phyloP scores from a whole-genome alignment of 2,329 filamentous ascomycete genomes.

The Diaporthe humulicola region DNA sequence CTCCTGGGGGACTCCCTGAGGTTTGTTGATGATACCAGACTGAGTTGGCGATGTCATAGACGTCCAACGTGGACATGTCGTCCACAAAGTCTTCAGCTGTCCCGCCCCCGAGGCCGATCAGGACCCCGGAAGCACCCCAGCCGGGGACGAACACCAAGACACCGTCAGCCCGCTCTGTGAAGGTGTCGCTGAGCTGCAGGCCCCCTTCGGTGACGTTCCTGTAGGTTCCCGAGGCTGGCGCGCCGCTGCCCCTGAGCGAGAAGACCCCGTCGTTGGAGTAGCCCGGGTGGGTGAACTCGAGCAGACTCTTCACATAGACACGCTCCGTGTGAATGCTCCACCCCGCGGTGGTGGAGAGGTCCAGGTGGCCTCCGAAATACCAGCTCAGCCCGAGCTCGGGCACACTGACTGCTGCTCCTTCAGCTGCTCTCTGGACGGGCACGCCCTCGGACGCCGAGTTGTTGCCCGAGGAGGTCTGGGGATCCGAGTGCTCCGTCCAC shows the following conservation, averaged over 20 bases:
- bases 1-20: slow-evolving; percentile 70
- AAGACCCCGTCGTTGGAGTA: slow-evolving; percentile 74
- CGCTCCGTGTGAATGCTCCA: slow-evolving; percentile 76
- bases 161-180: slow-evolving; percentile 81
- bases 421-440: slow-evolving; percentile 76
- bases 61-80: slow-evolving; percentile 68
- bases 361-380: slow-evolving; percentile 84
- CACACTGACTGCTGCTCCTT: slow-evolving; percentile 80
- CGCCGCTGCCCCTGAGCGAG: slow-evolving; percentile 66
- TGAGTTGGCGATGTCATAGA: slow-evolving; percentile 81
- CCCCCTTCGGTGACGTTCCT: slow-evolving; percentile 82
- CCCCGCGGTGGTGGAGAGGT: slow-evolving; percentile 67
- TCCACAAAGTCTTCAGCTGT: slow-evolving; percentile 74
- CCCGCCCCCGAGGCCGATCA: slow-evolving; percentile 80
- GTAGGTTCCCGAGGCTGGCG: slow-evolving; percentile 73
- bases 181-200: slow-evolving; percentile 74
- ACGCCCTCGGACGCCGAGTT: slow-evolving; percentile 69
- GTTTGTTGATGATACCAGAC: slow-evolving; percentile 83
- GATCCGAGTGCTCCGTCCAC: slow-evolving; percentile 75
- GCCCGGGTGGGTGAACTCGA: slow-evolving; percentile 83
- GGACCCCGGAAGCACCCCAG: slow-evolving; percentile 77
- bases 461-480: slow-evolving; percentile 73
- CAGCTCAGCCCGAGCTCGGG: slow-evolving; percentile 78
- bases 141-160: slow-evolving; percentile 80
- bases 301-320: slow-evolving; percentile 79